phyloP scores from a whole-genome alignment of 1,139 yeast species.

The Nakaseomyces nivariensis region DNA sequence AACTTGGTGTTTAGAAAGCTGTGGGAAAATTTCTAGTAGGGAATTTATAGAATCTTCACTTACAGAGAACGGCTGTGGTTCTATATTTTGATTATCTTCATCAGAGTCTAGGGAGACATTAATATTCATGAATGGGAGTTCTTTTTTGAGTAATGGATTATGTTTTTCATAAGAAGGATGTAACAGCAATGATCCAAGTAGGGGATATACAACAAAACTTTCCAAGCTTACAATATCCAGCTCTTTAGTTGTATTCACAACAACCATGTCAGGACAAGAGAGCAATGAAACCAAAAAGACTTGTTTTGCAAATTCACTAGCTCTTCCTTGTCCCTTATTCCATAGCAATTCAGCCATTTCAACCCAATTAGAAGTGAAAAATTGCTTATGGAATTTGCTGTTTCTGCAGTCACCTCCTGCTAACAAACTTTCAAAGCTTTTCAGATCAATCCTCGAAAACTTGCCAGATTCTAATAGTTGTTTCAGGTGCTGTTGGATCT shows the following conservation, averaged over 20 bases:
- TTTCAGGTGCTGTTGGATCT: conserved; percentile 33
- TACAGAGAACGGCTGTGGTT: not conserved
- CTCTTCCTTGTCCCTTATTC: conserved; percentile 45
- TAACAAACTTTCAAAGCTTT: conserved; percentile 36
- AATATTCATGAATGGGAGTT: conserved; percentile 23
- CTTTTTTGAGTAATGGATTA: conserved; percentile 23
- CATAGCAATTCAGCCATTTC: conserved; percentile 48
- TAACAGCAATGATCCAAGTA: conserved; percentile 43
- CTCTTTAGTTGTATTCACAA: conserved; percentile 36
- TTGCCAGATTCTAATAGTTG: conserved; percentile 37
- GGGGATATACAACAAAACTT: conserved; percentile 40
- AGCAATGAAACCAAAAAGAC: conserved; percentile 44
- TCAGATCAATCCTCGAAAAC: conserved; percentile 38
- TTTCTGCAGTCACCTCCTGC: conserved; percentile 17
- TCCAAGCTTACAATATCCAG: conserved; percentile 37
- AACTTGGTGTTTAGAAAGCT: conserved; percentile 38
- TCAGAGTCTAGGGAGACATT: not conserved
- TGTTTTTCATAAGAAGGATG: conserved; percentile 31
- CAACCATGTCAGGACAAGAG: conserved; percentile 38
- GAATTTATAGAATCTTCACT: conserved; percentile 35
- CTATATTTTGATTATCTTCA: conserved; percentile 3
- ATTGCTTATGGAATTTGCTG: conserved; percentile 41
- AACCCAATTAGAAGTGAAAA: conserved; percentile 47
- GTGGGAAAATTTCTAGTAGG: conserved; percentile 53
- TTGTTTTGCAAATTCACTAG: conserved; percentile 38